Base-by-base conservation (phyloP, 1,139 yeast species). In the Hyphopichia wangnamkhiaoensis region DNA sequence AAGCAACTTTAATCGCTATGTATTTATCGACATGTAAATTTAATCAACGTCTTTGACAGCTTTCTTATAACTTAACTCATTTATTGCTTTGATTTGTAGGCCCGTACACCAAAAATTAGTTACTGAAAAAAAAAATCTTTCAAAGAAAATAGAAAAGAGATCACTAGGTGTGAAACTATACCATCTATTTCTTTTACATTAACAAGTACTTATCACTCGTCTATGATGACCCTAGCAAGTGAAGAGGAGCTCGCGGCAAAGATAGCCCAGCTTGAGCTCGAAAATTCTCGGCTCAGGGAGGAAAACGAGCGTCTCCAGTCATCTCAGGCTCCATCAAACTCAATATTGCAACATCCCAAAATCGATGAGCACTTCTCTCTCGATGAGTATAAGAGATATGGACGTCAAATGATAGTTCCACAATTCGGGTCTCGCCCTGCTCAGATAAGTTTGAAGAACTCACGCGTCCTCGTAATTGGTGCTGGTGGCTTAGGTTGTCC, bases 401-500 rank as follows among this genome's bases (percentile, higher is more conserved):
- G 99, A 2, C 76, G 99, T 42, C 98, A 94, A 58, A 84, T 94
- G 91, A 82, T 91, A 28, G 96, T 93, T 1, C 94, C 95, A 0
- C 82, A 77, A 41, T 67, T 85, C 46, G 90, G 91, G 0, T 59
- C 82, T 8, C 48, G 66, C 23, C 40, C 53, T 1, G 71, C 80
- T 9, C 98, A 94, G 56, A 44, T 73, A 4, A 66, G 62, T 34
- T 63, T 94, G 36, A 82, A 82, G 49, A 48, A 59, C 0, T 46
- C 93, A 1, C 76, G 68, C 34, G 76, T 90, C 0, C 63, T 93
- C 24, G 93, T 94, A 0, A 74, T 94, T 7, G 99, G 99, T 1
- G 97, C 97, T 0, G 99, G 98, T 10, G 99, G 99, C 0, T 71
- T 94, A 9, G 98, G 98, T 0, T 85, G 95, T 49, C 98, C 98